phyloP scores from a whole-genome alignment of 2,329 filamentous ascomycete species.

The Hypocreales sp. region DNA sequence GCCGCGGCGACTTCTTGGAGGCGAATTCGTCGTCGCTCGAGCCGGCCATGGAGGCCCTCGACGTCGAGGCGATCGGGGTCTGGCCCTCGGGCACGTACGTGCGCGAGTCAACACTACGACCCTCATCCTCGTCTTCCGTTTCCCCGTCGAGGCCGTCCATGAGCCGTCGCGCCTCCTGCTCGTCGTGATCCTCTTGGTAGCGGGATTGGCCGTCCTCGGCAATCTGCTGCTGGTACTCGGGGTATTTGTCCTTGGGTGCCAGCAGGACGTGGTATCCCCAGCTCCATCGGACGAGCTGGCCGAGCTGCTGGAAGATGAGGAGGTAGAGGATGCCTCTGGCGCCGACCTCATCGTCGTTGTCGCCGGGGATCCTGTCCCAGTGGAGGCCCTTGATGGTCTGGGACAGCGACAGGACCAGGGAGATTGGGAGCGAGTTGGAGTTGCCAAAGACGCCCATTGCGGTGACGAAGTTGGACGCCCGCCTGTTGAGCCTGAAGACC shows the following conservation, averaged over 20 bases:
- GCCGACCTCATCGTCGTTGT: conserved; percentile 89
- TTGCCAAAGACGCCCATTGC: conserved; percentile 98
- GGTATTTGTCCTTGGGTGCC: conserved; percentile 65
- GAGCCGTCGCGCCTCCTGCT: conserved; percentile 28
- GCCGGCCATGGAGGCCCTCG: conserved; percentile 30
- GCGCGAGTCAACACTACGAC: conserved; percentile 25
- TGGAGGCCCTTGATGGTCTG: conserved; percentile 85
- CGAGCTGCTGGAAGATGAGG: conserved; percentile 93
- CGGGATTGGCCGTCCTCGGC: conserved; percentile 44
- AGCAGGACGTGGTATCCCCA: conserved; percentile 94
- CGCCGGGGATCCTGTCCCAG: conserved; percentile 80
- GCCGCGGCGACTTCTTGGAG: conserved; percentile 14
- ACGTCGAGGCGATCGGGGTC: conserved; percentile 36
- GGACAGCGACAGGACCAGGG: conserved; percentile 82
- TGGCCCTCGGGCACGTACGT: conserved; percentile 38
- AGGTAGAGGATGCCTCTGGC: conserved; percentile 91
- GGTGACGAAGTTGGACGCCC: conserved; percentile 84
- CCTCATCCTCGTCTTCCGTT: conserved; percentile 21
- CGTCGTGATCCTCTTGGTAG: conserved; percentile 26
- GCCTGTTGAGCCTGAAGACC: conserved; percentile 66
- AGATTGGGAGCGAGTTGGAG: conserved; percentile 94
- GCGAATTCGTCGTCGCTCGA: conserved; percentile 29
- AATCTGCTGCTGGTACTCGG: conserved; percentile 42
- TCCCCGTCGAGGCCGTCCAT: conserved; percentile 22
- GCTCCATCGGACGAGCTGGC: conserved; percentile 89